Percentiles rank a stretch among this genome's conserved stretches.
Evolutionary conservation across 1,284 basidiomycete species (phyloP).

Genomic region (Cutaneotrichosporon dermatis): DNA sequence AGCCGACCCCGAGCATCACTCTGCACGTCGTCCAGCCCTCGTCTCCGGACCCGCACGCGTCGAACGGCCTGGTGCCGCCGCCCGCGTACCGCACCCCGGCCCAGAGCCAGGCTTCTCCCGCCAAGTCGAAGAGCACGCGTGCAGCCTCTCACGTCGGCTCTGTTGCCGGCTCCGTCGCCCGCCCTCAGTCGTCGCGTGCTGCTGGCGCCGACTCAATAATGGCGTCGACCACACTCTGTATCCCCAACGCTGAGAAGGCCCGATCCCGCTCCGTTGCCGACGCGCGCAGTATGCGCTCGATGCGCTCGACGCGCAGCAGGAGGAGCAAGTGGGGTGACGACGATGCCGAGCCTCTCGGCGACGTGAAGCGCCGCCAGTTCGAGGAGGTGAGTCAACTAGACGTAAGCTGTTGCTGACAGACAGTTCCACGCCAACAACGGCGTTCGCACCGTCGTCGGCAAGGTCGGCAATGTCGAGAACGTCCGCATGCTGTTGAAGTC

Average conservation of each 20-base stretch:
- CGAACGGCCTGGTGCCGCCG: slow-evolving; percentile 1
- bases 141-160: slow-evolving; percentile 2
- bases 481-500: slow-evolving; percentile 88
- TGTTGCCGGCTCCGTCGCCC: neutral
- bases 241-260: slow-evolving; percentile 15
- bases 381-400: slow-evolving; percentile 28
- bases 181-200: neutral
- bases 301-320: slow-evolving; percentile 27
- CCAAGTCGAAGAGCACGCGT: neutral
- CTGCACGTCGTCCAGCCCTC: slow-evolving; percentile 17
- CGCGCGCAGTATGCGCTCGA: slow-evolving; percentile 16
- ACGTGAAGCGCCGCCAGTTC: slow-evolving; percentile 36
- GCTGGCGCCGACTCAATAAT: slow-evolving; percentile 5
- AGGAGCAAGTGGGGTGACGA: slow-evolving; percentile 43
- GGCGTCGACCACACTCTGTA: slow-evolving; percentile 11
- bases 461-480: slow-evolving; percentile 81
- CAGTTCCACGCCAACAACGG: slow-evolving; percentile 83
- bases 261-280: slow-evolving; percentile 10
- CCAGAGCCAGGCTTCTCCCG: neutral
- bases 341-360: slow-evolving; percentile 42
- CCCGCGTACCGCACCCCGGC: slow-evolving; percentile 6
- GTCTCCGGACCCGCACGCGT: slow-evolving; percentile 3
- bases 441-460: slow-evolving; percentile 85
- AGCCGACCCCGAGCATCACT: slow-evolving; percentile 26
- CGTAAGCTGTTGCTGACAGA: neutral